Base-by-base conservation (phyloP, 2,329 filamentous ascomycete genomes). In the Sclerotinia sclerotiorum region DNA sequence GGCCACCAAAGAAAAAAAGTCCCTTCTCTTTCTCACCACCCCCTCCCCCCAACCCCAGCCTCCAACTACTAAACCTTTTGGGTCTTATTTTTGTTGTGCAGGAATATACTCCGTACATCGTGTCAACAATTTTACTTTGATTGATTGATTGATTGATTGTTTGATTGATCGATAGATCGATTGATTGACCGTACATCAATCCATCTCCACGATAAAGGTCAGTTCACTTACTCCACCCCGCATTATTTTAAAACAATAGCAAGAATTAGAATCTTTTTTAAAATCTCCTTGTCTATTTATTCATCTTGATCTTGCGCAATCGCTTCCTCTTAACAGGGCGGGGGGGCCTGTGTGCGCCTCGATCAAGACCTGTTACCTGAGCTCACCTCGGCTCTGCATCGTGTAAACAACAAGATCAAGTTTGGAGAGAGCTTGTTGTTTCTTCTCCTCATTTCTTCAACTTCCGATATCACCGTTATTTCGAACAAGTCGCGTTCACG, bases 301-400 rank as follows among this genome's bases (percentile, higher is more conserved):
- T 42, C 7, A 48, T 56, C 21, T 42, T 42, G 39, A 19, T 60
- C 64, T 58, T 58, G 64, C 64, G 54, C 51, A 56, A 56, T 48
- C 42, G 49, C n/a, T 3, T 13, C 39, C 42, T 46, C 42, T 27
- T 15, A 15, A 49, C n/a, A 58, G 52, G 61, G 35, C 35, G 24
- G 61, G 46, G 62, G 62, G 49, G 19, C 35, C 35, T 61, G 19
- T 61, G 27, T 35, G 58, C 58, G 58, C 62, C 52, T 60, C 29
- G 52, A 58, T 66, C 64, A 27, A 66, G 64, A 66, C 54, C 42
- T 27, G 46, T 56, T 57, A 29, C 42, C 44, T 58, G 39, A 58
- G 64, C 52, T 65, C 62, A 58, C 64, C 64, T 66, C 64, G 64
- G 64, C 64, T 66, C 62, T 35, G 49, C 62, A 46, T 54, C 49